Percentiles rank a stretch among this genome's conserved stretches.
These are phyloP conservation scores for Artomyces pyxidatus DNA, from an alignment of 768 basidiomycete species.

Conservation along the genomic window DNA sequence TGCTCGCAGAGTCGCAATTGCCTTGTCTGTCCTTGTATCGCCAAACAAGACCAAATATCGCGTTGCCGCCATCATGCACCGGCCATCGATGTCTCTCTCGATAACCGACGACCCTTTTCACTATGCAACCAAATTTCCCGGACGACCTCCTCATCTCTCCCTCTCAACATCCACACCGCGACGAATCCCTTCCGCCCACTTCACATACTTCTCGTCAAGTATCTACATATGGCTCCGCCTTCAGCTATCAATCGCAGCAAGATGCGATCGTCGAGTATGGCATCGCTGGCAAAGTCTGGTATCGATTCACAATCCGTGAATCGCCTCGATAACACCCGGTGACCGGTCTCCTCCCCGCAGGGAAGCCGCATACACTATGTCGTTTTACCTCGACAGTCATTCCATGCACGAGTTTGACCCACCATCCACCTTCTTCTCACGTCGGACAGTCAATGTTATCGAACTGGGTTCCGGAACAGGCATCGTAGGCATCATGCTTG, in stretches of 20 bases:
- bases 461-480: conserved; percentile 82
- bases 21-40: neutral
- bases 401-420: conserved; percentile 43
- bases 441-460: conserved; percentile 33
- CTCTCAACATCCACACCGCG: conserved; percentile 1
- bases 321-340: conserved; percentile 33
- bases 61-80: neutral
- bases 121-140: conserved; percentile 4
- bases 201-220: neutral
- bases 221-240: conserved; percentile 5
- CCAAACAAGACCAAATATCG: conserved; percentile 3
- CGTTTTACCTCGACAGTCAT: conserved; percentile 41
- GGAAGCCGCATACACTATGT: conserved; percentile 66
- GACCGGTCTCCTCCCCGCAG: conserved; percentile 27
- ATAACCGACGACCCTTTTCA: neutral
- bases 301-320: conserved; percentile 14
- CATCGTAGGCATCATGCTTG: conserved; percentile 43
- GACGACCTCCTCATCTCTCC: conserved; percentile 10
- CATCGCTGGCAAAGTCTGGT: conserved; percentile 85
- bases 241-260: conserved; percentile 35
- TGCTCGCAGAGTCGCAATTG: neutral
- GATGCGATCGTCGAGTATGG: conserved; percentile 64
- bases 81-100: neutral
- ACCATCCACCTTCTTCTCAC: conserved; percentile 30
- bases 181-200: neutral